These are phyloP conservation scores for Terana coerulea DNA, from an alignment of 768 basidiomycete genomes.

Conservation along the genomic window DNA sequence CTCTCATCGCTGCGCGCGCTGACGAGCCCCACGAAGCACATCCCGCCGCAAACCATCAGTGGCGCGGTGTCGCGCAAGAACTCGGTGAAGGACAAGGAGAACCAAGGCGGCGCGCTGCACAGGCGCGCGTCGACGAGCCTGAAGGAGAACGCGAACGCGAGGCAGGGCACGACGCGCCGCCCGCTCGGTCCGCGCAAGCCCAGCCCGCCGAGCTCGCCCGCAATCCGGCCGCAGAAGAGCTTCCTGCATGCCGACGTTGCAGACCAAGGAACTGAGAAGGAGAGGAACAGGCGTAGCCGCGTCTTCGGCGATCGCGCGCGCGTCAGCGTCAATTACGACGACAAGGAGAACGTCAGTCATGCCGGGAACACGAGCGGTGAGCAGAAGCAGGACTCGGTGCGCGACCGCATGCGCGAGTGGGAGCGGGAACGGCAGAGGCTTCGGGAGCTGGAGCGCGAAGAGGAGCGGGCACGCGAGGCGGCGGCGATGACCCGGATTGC, in stretches of 20 bases:
- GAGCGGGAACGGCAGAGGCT: slow-evolving; percentile 66
- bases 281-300: not conserved
- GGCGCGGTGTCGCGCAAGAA: slow-evolving; percentile 1
- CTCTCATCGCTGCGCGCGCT: no score
- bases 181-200: slow-evolving; percentile 26
- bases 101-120: not conserved
- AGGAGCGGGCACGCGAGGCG: slow-evolving; percentile 52
- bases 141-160: not conserved
- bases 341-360: not conserved
- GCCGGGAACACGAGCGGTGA: slow-evolving; percentile 1
- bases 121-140: not conserved
- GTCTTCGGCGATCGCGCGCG: not conserved
- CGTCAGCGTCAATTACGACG: not conserved
- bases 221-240: not conserved
- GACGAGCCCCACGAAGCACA: not conserved
- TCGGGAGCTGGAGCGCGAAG: slow-evolving; percentile 61
- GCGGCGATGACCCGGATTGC: no score
- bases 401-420: slow-evolving; percentile 71
- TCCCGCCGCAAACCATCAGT: not conserved
- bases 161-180: slow-evolving; percentile 14
- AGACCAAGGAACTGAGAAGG: slow-evolving; percentile 15
- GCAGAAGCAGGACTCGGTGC: slow-evolving; percentile 28
- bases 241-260: not conserved
- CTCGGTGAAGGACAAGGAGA: not conserved
- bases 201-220: slow-evolving; percentile 19